Conservation (phyloP, 108 stramenopile species). For the Halocafeteria seosinensis region DNA sequence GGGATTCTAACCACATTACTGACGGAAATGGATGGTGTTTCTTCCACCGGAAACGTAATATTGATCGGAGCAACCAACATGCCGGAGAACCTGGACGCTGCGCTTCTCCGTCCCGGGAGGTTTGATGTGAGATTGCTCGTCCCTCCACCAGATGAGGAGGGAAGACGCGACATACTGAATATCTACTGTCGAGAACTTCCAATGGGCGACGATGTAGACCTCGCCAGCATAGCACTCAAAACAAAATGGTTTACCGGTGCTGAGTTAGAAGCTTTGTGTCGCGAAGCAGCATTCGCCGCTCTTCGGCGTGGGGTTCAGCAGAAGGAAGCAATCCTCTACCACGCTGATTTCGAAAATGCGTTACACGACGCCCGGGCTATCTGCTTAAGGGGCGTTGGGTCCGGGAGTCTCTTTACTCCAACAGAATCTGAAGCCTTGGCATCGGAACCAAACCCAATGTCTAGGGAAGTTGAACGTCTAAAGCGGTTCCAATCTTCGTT, state of each 20-base stretch:
- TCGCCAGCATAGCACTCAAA: conserved; percentile 8
- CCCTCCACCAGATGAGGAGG: conserved; percentile 17
- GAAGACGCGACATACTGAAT: conserved; percentile 22
- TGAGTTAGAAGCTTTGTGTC: conserved; percentile 12
- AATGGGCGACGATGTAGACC: conserved; percentile 8
- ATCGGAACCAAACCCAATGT: too few species aligned
- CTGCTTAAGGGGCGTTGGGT: too few species aligned
- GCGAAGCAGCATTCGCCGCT: conserved; percentile 13
- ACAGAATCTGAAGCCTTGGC: too few species aligned
- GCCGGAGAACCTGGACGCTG: conserved; percentile 41
- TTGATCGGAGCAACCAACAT: conserved; percentile 39
- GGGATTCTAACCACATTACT: conserved; percentile 43
- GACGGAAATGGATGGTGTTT: conserved; percentile 46
- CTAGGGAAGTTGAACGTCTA: too few species aligned
- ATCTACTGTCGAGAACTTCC: conserved; percentile 6
- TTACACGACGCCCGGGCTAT: too few species aligned
- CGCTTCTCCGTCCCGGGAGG: conserved; percentile 43
- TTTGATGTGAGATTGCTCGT: conserved; percentile 28
- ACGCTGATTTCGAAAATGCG: too few species aligned
- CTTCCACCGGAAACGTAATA: conserved; percentile 16
- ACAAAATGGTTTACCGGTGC: conserved; percentile 14
- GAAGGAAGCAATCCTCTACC: too few species aligned
- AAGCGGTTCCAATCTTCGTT: too few species aligned
- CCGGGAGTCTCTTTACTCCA: too few species aligned
- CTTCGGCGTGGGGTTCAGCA: too few species aligned